Conservation (phyloP, 2,329 filamentous ascomycete species). For the Colletotrichum trifolii region DNA sequence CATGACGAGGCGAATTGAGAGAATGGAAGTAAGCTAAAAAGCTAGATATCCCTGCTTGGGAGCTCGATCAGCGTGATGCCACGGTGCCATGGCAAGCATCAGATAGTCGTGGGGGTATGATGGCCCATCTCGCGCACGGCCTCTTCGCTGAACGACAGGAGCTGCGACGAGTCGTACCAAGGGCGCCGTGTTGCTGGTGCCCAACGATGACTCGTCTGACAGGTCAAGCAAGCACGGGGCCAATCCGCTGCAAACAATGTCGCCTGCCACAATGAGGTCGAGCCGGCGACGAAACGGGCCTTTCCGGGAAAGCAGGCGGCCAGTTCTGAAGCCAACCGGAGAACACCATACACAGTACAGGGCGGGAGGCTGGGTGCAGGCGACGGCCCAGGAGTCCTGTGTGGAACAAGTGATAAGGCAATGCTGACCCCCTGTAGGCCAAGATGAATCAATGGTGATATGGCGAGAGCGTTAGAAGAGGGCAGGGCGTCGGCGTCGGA, state of each 20-base stretch:
- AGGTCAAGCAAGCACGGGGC: slow-evolving; percentile 12
- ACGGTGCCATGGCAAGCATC: not conserved
- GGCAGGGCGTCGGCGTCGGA: slow-evolving; percentile 16
- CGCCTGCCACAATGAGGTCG: not conserved
- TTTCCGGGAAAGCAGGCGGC: slow-evolving; percentile 17
- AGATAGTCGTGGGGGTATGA: slow-evolving; percentile 11
- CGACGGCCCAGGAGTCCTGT: slow-evolving; percentile 9
- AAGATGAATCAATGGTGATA: slow-evolving; percentile 24
- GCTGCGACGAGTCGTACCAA: slow-evolving; percentile 5
- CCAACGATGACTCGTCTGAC: not conserved
- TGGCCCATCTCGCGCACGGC: slow-evolving; percentile 9
- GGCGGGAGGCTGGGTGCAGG: slow-evolving; percentile 27
- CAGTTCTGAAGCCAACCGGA: not conserved
- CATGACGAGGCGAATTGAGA: slow-evolving; percentile 13
- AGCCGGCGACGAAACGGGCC: not conserved
- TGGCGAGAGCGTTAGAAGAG: slow-evolving; percentile 1
- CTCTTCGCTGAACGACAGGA: slow-evolving; percentile 12
- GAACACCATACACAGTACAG: slow-evolving; percentile 3
- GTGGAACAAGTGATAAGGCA: slow-evolving; percentile 19
- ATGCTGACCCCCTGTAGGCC: slow-evolving; percentile 23
- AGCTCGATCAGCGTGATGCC: not conserved
- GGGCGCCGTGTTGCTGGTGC: not conserved
- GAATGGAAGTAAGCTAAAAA: slow-evolving; percentile 3
- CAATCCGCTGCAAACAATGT: not conserved
- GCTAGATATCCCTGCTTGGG: not conserved